Evolutionary conservation across 2,329 filamentous ascomycete species (phyloP), one percentile per base, ranked within the genome.

Genomic region (Ceratocystis variospora): DNA sequence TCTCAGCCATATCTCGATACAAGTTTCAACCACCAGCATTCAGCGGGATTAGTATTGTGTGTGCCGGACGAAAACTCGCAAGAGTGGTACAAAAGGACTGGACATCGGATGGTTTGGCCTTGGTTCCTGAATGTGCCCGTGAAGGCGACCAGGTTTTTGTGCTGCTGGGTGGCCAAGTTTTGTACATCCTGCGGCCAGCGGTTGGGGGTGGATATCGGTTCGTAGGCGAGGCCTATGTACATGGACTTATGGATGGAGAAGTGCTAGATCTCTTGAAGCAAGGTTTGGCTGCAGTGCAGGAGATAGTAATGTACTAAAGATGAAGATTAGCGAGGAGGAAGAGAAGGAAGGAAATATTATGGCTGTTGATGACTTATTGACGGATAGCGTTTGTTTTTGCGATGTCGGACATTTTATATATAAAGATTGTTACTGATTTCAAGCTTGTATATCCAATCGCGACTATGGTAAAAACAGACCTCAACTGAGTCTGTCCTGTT

Each of bases 181-280:
- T 70, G 1, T 70, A 71, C 53, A 66, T 70, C 5, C 31, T 72
- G 45, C 66, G 69, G 19, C 69, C 62, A 10, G 62, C 55, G 10
- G 66, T 44, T 3, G 66, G 64, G 55, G 68, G 62, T 55, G 68
- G 67, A 57, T 72, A 68, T 65, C 65, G 67, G 28, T 69, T 73
- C 28, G 61, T 73, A 25, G 71, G 72, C 3, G 71, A 72, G 59
- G 68, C 70, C 22, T 73, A 72, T 68, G 69, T 72, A 1, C 69
- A 72, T 55, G 71, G 71, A 6, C 68, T 72, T 5, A 71, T 72
- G 69, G 68, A 72, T 44, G 72, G 72, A 25, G 70, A 72, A 63
- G 69, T 68, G 57, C 67, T 70, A 37, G 68, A 68, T 64, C 61
- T 68, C 31, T 45, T 69, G 46, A 68, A 65, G 46, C 65, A 66